These are phyloP conservation scores for Phytophthora constricta DNA, from an alignment of 352 stramenopile genomes.

Conservation along the genomic window DNA sequence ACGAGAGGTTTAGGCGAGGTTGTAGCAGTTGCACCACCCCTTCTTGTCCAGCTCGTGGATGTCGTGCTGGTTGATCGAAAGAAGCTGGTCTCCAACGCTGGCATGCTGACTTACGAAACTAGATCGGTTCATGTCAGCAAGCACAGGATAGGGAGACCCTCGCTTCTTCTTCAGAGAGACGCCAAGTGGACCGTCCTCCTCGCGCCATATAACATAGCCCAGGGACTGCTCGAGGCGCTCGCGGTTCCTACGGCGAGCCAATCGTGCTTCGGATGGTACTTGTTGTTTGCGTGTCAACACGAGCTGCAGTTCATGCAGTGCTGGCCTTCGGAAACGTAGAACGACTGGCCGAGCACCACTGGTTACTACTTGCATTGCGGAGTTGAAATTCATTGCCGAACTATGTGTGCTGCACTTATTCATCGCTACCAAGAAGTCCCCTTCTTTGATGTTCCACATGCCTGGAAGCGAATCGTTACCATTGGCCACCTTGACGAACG, in stretches of 20 bases:
- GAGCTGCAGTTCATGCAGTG: constrained; percentile 41
- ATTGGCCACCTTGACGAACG: constrained; percentile 45
- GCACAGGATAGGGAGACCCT: constrained; percentile 48
- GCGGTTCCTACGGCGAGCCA: constrained; percentile 34
- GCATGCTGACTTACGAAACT: constrained; percentile 44
- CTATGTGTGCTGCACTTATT: constrained; percentile 51
- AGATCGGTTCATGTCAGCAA: constrained; percentile 46
- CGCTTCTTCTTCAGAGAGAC: constrained; percentile 52
- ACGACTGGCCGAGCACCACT: constrained; percentile 57
- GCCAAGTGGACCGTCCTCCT: constrained; percentile 56
- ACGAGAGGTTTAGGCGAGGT: constrained; percentile 58
- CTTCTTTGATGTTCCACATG: constrained; percentile 65
- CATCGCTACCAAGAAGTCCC: constrained; percentile 58
- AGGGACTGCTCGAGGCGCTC: constrained; percentile 57
- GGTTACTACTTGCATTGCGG: constrained; percentile 50
- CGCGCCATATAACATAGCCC: constrained; percentile 66
- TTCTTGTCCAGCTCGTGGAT: constrained; percentile 54
- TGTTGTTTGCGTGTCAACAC: constrained; percentile 30
- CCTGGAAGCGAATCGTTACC: constrained; percentile 64
- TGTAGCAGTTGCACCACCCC: constrained; percentile 54
- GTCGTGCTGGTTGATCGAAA: constrained; percentile 71
- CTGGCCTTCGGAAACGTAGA: constrained; percentile 55
- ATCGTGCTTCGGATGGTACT: constrained; percentile 14
- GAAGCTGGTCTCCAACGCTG: constrained; percentile 49
- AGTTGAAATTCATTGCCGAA: constrained; percentile 42